Evolutionary conservation across 73 alveolate species (phyloP).

Genomic region (Paraurostyla sp.): DNA sequence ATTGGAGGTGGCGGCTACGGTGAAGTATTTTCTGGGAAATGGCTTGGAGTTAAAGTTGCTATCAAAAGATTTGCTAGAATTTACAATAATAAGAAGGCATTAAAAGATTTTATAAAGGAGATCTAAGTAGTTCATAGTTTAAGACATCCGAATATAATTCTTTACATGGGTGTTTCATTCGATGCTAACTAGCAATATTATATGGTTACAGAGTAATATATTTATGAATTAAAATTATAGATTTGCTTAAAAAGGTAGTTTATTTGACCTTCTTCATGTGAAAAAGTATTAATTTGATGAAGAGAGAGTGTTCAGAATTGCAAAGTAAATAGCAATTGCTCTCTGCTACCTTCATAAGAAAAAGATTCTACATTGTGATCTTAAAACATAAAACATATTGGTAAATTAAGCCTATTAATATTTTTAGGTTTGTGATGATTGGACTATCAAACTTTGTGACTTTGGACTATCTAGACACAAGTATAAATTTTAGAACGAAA

Average conservation of each 20-base stretch:
- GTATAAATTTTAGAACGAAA: constrained; percentile 35
- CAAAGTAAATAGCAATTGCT: constrained; percentile 91
- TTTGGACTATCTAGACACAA: constrained; percentile 90
- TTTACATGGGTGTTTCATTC: constrained; percentile 93
- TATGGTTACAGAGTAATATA: constrained; percentile 92
- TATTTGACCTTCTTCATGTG: constrained; percentile 79
- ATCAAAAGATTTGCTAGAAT: constrained; percentile 85
- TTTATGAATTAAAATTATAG: background rate
- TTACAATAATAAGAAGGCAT: constrained; percentile 70
- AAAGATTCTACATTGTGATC: constrained; percentile 92
- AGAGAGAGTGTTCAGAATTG: constrained; percentile 82
- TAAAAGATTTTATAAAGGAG: constrained; percentile 90
- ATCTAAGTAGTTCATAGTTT: constrained; percentile 89
- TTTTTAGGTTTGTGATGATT: constrained; percentile 81
- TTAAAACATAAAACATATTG: constrained; percentile 89
- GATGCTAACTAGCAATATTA: constrained; percentile 82
- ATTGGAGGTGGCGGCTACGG: constrained; percentile 89
- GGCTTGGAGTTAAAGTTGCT: constrained; percentile 91
- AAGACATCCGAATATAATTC: constrained; percentile 95
- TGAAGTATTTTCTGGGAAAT: constrained; percentile 86
- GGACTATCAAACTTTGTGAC: constrained; percentile 93
- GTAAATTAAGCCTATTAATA: background rate
- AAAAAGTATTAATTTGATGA: constrained; percentile 76
- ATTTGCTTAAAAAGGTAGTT: constrained; percentile 57
- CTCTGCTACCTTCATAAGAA: constrained; percentile 90